A percentile compares a stretch with the other conserved stretches of the same genome.
phyloP scores from a whole-genome alignment of 2,329 filamentous ascomycete genomes.

The Aspergillus persii region DNA sequence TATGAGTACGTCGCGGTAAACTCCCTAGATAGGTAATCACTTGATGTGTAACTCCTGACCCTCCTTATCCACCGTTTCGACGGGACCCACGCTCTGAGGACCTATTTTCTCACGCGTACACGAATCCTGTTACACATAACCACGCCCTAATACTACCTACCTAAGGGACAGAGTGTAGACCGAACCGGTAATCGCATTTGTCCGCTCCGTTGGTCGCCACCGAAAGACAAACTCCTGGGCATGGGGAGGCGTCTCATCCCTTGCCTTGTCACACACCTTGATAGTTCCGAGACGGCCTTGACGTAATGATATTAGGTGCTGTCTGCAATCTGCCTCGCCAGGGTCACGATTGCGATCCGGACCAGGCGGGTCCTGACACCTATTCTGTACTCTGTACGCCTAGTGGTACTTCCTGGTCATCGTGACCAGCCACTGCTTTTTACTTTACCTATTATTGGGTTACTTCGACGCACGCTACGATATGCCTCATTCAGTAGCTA shows the following conservation, averaged over 20 bases:
- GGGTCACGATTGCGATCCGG: not conserved
- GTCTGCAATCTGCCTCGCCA: not conserved
- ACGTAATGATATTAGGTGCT: not conserved
- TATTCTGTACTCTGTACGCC: no score
- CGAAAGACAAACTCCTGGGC: no score
- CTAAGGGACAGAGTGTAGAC: not conserved
- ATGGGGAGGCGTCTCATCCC: not conserved
- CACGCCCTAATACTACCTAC: no score
- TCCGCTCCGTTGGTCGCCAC: not conserved
- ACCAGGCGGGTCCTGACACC: not conserved
- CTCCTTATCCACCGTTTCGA: not conserved
- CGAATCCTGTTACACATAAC: not conserved
- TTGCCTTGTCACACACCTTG: not conserved
- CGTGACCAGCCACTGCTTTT: no score
- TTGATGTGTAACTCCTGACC: not conserved
- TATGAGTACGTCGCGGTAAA: not conserved
- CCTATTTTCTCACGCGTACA: not conserved
- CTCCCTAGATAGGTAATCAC: not conserved
- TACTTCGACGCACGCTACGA: no score
- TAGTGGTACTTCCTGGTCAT: no score
- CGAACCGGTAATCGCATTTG: not conserved
- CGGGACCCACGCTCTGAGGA: not conserved
- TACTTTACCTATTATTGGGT: no score
- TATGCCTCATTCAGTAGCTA: no score
- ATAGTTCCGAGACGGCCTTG: not conserved